Base-by-base conservation (phyloP, 352 stramenopile genomes). In the Phytophthora tentaculata region DNA sequence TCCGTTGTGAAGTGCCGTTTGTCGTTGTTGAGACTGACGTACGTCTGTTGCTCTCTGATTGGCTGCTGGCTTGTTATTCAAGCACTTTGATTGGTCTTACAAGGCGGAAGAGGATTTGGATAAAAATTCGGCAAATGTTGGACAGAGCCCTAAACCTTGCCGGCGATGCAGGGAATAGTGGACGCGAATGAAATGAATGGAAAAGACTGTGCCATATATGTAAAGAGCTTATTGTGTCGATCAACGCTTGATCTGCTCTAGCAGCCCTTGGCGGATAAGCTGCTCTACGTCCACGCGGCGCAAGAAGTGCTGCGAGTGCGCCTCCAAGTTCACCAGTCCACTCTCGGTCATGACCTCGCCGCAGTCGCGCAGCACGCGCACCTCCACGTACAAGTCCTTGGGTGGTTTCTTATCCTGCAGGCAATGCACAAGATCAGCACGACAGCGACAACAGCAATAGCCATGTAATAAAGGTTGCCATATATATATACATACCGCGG, bases 301-400 rank as follows among this genome's bases (percentile, higher is more conserved):
- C 53, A 98, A 66, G 47, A 96, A 96, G 59, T 98, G 89, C 44
- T 90, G 95, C 44, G 87, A 96, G 66, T 96, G 93, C 14, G 74
- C 81, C 43, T 93, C 76, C 32, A 98, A 73, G 71, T 96, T 94
- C 52, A 98, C 82, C 50, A 93, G 58, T 5, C 86, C 92, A 68
- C 85, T 95, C 68, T 97, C 91, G 14, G 91, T 97, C 81, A 97
- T 96, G 62, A 97, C 86, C 69, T 97, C 92, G 53, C 88, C 89
- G 56, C 89, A 96, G 69, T 96, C 88, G 50, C 86, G 81, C 63
- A 97, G 71, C 44, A 96, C 89, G 56, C 90, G 90, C 52, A 98
- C 90, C 74, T 97, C 88, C 13, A 97, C 80, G 66, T 91, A 97
- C 65, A 98, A 80, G 54, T 98, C 91, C 77, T 96, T 96, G 7